These are phyloP conservation scores for Neurospora pannonica DNA, from an alignment of 495 filamentous ascomycete genomes.

Conservation along the genomic window DNA sequence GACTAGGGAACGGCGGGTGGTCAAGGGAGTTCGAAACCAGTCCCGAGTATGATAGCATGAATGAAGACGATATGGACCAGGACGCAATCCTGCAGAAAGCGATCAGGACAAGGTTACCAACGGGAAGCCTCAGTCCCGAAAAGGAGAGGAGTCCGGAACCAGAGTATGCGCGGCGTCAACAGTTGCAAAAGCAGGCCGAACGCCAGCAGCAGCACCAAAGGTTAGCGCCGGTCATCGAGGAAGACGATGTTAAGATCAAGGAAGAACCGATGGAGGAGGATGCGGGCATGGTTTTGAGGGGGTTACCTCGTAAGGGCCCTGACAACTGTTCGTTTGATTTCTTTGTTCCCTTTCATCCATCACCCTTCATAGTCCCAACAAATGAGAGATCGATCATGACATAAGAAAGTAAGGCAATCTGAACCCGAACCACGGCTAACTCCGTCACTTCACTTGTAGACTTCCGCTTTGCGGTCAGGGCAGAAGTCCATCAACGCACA, in stretches of 20 bases:
- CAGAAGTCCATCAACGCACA: slow-evolving; percentile 78
- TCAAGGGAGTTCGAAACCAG: slow-evolving; percentile 16
- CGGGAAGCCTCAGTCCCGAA: slow-evolving; percentile 42
- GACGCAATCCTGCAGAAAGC: slow-evolving; percentile 39
- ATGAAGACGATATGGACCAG: slow-evolving; percentile 14
- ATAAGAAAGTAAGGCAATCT: neutral
- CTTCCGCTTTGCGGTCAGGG: slow-evolving; percentile 74
- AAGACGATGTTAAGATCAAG: slow-evolving; percentile 18
- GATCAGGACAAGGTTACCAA: slow-evolving; percentile 40
- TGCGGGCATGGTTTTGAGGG: slow-evolving; percentile 2
- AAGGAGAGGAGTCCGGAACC: slow-evolving; percentile 40
- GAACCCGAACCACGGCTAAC: slow-evolving; percentile 17
- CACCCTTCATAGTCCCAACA: neutral
- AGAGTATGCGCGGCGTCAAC: slow-evolving; percentile 22
- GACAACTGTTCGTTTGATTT: slow-evolving; percentile 30
- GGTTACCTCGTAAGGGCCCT: slow-evolving; percentile 5
- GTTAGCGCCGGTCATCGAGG: neutral
- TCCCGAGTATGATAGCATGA: slow-evolving; percentile 23
- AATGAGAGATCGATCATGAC: neutral
- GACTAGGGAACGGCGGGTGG: neutral
- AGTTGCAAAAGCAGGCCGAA: slow-evolving; percentile 9
- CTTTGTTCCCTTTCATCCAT: slow-evolving; percentile 2
- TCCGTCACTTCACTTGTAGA: slow-evolving; percentile 38
- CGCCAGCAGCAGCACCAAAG: slow-evolving; percentile 4
- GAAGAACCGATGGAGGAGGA: slow-evolving; percentile 19